Base-by-base conservation (phyloP, 2,329 filamentous ascomycete genomes). In the Sporothrix schenckii region DNA sequence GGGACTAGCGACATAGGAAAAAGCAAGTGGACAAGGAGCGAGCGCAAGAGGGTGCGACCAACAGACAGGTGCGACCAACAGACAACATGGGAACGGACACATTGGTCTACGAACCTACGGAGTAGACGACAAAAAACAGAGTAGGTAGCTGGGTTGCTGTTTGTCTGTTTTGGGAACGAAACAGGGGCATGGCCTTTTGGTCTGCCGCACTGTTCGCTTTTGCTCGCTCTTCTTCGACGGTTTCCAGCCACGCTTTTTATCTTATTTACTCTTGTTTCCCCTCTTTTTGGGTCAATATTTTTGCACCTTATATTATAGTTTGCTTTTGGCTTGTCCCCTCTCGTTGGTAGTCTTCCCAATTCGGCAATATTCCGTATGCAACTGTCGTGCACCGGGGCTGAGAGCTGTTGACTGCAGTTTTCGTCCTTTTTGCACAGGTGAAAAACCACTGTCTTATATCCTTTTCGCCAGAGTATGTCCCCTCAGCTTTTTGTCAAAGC, bases 311-410 rank as follows among this genome's bases (percentile, higher is more conserved):
- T 16, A 19, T 14, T 4, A 3, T 39, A 4, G 19, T 58, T 30
- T 39, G 30, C 3, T 39, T 13, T 41, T 39, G 7, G 14, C 30
- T 41, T 11, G 54, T 41, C 19, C 14, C 24, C 66, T 11, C 34
- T 47, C 11, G 11, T 13, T 27, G n/a, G n/a, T 52, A 27, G 39
- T 41, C 21, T n/a, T 47, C 66, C 66, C 24, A 50, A 68, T 50
- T 19, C 10, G 53, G 53, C 41, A 27, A 24, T 68, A 58, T 60
- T n/a, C 53, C 66, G 66, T 24, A 50, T 19, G 34, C 11, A n/a
- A 6, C 6, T 9, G 34, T 34, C 34, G 24, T 44, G 39, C 53
- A 39, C 53, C 10, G 66, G 24, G 66, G 66, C 66, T 68, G 66
- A 68, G 50, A 7, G 21, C 34, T 19, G 50, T 27, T 14, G 27